Evolutionary conservation across 371 early-diverging fungal genomes (phyloP).

Genomic region (Dichotomocladium elegans): DNA sequence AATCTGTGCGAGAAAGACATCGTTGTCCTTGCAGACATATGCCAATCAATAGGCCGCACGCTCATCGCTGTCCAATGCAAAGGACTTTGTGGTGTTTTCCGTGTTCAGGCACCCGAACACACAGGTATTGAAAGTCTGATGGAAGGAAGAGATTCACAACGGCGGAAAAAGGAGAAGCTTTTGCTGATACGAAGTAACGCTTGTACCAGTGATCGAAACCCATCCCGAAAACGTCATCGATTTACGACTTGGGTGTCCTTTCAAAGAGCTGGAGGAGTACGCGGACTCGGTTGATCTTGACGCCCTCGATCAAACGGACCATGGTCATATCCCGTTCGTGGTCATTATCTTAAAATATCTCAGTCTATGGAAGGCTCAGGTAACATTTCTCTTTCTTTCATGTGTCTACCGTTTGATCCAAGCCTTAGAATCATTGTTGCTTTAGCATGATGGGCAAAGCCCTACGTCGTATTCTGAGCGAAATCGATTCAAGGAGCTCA

Average conservation of each 20-base stretch:
- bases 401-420: neutral
- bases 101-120: conserved; percentile 75
- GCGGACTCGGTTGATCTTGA: conserved; percentile 63
- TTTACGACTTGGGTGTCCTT: conserved; percentile 81
- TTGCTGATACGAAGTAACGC: neutral
- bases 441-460: conserved; percentile 43
- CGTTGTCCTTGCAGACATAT: conserved; percentile 53
- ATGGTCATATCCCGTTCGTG: conserved; percentile 82
- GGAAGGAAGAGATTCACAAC: neutral
- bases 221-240: conserved; percentile 80
- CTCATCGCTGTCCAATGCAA: conserved; percentile 66
- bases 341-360: conserved; percentile 75
- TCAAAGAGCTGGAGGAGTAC: conserved; percentile 62
- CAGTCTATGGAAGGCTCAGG: conserved; percentile 60
- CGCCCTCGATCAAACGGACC: conserved; percentile 61
- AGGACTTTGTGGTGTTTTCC: conserved; percentile 73
- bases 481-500: conserved; percentile 60
- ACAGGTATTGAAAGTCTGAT: conserved; percentile 37
- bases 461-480: conserved; percentile 63
- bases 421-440: too few species aligned
- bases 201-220: conserved; percentile 75
- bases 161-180: neutral
- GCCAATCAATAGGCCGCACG: conserved; percentile 55
- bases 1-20: conserved; percentile 56
- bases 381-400: neutral